Evolutionary conservation across 2,329 filamentous ascomycete genomes (phyloP).

Genomic region (Fusarium newnesense): DNA sequence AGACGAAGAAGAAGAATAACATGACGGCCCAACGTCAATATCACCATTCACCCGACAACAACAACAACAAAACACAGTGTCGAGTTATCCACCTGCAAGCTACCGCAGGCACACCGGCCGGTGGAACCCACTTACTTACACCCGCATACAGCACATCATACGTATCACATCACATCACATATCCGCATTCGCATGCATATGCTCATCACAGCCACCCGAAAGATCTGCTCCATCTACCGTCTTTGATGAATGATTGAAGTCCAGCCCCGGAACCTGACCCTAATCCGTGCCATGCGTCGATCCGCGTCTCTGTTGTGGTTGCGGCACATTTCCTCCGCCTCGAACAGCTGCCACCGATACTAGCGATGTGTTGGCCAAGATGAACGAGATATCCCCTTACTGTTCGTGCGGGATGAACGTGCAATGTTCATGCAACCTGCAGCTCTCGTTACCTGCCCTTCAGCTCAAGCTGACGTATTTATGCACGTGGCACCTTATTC

Average conservation of each 20-base stretch:
- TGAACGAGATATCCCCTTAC: not conserved
- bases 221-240: constrained; percentile 23
- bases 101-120: constrained; percentile 28
- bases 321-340: constrained; percentile 22
- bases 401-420: constrained; percentile 1
- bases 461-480: constrained; percentile 20
- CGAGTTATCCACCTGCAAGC: constrained; percentile 20
- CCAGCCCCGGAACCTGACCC: constrained; percentile 15
- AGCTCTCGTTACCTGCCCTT: not conserved
- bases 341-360: not conserved
- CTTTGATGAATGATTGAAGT: constrained; percentile 24
- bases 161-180: constrained; percentile 34
- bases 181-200: constrained; percentile 38
- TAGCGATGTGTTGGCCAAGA: not conserved
- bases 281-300: constrained; percentile 30
- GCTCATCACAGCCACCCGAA: constrained; percentile 38
- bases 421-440: constrained; percentile 23
- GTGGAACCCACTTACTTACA: constrained; percentile 20
- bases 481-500: not conserved
- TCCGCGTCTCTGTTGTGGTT: constrained; percentile 36
- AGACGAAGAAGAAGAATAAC: constrained; percentile 3
- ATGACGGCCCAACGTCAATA: constrained; percentile 20
- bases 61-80: constrained; percentile 18
- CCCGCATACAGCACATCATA: constrained; percentile 31
- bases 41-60: constrained; percentile 27